Evolutionary conservation across 345 rosid species (phyloP).

Genomic region (Gossypium anomalum): DNA sequence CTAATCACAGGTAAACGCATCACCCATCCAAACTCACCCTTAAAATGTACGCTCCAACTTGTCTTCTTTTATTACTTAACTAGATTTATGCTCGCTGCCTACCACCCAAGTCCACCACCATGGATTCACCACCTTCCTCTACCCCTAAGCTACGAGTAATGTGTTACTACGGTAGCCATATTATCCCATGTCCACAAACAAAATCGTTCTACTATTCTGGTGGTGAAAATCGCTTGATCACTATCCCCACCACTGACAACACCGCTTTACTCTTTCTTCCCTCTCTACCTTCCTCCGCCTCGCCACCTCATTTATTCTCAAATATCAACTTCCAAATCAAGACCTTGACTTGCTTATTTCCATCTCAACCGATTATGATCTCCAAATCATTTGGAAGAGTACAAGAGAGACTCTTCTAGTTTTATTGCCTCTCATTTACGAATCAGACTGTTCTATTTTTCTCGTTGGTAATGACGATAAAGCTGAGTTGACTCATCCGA

Average conservation of each 20-base stretch:
- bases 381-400: constrained; percentile 59
- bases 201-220: constrained; percentile 56
- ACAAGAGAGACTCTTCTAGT: constrained; percentile 30
- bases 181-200: constrained; percentile 40
- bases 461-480: constrained; percentile 7
- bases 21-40: too few species aligned
- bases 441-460: constrained; percentile 45
- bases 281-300: constrained; percentile 30
- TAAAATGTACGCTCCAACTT: background rate
- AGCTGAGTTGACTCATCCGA: constrained; percentile 45
- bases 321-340: constrained; percentile 58
- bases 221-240: constrained; percentile 54
- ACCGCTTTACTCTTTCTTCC: constrained; percentile 16
- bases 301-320: constrained; percentile 37
- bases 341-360: constrained; percentile 57
- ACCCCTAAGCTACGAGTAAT: constrained; percentile 51
- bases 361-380: constrained; percentile 54
- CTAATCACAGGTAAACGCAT: too few species aligned
- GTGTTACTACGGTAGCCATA: constrained; percentile 74
- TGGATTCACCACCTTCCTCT: constrained; percentile 4
- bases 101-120: background rate
- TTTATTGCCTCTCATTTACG: constrained; percentile 21
- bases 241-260: constrained; percentile 34
- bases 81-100: background rate
- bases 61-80: background rate